Evolutionary conservation across 2,329 filamentous ascomycete species (phyloP), one percentile per base, ranked within the genome.

Genomic region (Botrytis cinerea): DNA sequence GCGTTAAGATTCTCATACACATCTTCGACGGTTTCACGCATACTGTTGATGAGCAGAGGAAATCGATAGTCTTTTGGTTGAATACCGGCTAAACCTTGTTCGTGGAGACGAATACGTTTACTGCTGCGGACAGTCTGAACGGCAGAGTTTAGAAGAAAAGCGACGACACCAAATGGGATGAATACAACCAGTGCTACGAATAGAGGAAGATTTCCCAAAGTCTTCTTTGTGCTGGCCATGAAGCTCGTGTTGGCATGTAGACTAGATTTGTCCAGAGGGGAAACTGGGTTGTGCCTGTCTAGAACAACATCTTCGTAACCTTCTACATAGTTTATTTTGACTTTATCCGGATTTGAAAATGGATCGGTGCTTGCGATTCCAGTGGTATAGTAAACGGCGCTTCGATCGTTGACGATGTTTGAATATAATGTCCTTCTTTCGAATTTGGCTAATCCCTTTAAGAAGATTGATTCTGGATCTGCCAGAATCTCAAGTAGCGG

Each of bases 361-460:
- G 94, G 95, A 78, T 98, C 93, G 0, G 87, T 92, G 78, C 90
- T 90, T 38, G 91, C 87, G 63, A 98, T 93, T 32, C 86, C 87
- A 0, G 94, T 93, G 0, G 95, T 98, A 81, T 95, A 97, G 83
- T 93, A 93, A 0, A 91, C 89, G 7, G 93, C 93, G 62, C 89
- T 93, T 72, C 90, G 87, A 83, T 98, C 95, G 82, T 98, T 97
- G 80, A 92, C 84, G 64, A 97, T 90, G 80, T 98, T 98, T 60
- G 92, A 87, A 81, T 98, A 98, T 1, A 97, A 84, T 6, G 89
- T 92, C 74, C 90, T 91, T 72, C 92, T 87, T 81, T 90, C 89
- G 84, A 98, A 98, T 77, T 86, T 87, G 75, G 88, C 87, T 63
- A 98, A 85, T 0, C 91, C 95, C 46, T 89, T 88, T 78, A 97